Evolutionary conservation across 306 rosid genomes (phyloP).

Genomic region (Prunus mume): DNA sequence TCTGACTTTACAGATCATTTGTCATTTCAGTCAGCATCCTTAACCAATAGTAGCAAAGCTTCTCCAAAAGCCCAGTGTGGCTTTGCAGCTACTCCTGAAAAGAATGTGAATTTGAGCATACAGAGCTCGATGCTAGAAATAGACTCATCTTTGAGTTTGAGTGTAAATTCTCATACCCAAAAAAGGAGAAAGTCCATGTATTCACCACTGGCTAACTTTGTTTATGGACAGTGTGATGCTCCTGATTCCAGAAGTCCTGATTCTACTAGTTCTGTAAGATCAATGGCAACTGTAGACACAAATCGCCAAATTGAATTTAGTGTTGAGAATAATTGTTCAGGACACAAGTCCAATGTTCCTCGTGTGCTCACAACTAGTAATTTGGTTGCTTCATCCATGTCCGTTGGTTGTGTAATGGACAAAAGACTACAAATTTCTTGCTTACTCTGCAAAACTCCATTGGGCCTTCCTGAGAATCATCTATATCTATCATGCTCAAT

Average conservation of each 20-base stretch:
- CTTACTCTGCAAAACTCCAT: constrained; percentile 66
- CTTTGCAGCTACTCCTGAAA: constrained; percentile 55
- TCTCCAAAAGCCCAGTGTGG: constrained; percentile 41
- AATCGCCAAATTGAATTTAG: constrained; percentile 44
- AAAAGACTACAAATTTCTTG: constrained; percentile 56
- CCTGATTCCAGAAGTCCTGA: constrained; percentile 39
- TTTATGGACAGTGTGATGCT: constrained; percentile 36
- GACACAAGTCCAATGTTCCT: constrained; percentile 25
- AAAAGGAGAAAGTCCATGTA: constrained; percentile 62
- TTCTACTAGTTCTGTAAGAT: constrained; percentile 24
- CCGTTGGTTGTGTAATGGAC: constrained; percentile 41
- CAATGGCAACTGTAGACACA: constrained; percentile 30
- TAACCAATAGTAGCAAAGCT: constrained; percentile 25
- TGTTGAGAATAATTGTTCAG: constrained; percentile 24
- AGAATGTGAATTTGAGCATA: constrained; percentile 32
- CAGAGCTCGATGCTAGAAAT: constrained; percentile 40
- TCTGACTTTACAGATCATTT: constrained; percentile 41
- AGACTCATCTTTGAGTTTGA: constrained; percentile 58
- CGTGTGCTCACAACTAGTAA: constrained; percentile 22
- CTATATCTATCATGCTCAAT: constrained; percentile 55
- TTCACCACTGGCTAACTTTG: constrained; percentile 37
- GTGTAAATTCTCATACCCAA: constrained; percentile 77
- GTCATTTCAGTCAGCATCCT: constrained; percentile 26
- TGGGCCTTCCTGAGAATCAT: constrained; percentile 72
- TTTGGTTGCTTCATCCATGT: constrained; percentile 28